Evolutionary conservation across 1,139 yeast species (phyloP).

Genomic region (Debaryomyces sp.): DNA sequence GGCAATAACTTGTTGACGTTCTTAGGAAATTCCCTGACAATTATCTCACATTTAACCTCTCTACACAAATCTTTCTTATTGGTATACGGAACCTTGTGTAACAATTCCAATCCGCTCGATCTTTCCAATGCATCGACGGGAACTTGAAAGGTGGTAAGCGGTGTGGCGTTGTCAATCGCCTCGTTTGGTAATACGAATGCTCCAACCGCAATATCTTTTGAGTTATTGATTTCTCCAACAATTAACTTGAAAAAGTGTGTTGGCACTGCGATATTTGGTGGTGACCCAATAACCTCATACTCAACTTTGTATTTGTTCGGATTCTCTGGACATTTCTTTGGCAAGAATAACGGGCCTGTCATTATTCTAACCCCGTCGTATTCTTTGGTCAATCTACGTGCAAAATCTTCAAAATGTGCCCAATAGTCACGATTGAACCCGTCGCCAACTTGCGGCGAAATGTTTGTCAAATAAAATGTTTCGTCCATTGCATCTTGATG

Average conservation of each 20-base stretch:
- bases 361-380: constrained; percentile 80
- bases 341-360: constrained; percentile 93
- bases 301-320: constrained; percentile 75
- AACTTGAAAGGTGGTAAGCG: constrained; percentile 76
- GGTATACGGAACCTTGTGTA: constrained; percentile 64
- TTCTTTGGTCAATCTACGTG: constrained; percentile 67
- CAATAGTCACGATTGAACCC: constrained; percentile 96
- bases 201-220: constrained; percentile 67
- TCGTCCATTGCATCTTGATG: constrained; percentile 92
- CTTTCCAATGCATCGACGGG: constrained; percentile 90
- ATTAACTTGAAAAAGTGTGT: constrained; percentile 93
- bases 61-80: constrained; percentile 72
- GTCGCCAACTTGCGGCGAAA: constrained; percentile 96
- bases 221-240: constrained; percentile 68
- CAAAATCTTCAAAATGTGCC: constrained; percentile 95
- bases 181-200: constrained; percentile 94
- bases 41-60: constrained; percentile 77
- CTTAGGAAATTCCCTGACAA: constrained; percentile 78
- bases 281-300: constrained; percentile 95
- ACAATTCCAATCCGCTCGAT: constrained; percentile 80
- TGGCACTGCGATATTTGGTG: constrained; percentile 96
- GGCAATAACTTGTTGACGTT: constrained; percentile 37
- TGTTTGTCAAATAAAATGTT: constrained; percentile 85
- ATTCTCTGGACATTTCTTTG: constrained; percentile 63
- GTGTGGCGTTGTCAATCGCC: constrained; percentile 66